Evolutionary conservation across 148 eudicot species (phyloP), one percentile per base, ranked within the genome.

Genomic region (Gaultheria prostrata): DNA sequence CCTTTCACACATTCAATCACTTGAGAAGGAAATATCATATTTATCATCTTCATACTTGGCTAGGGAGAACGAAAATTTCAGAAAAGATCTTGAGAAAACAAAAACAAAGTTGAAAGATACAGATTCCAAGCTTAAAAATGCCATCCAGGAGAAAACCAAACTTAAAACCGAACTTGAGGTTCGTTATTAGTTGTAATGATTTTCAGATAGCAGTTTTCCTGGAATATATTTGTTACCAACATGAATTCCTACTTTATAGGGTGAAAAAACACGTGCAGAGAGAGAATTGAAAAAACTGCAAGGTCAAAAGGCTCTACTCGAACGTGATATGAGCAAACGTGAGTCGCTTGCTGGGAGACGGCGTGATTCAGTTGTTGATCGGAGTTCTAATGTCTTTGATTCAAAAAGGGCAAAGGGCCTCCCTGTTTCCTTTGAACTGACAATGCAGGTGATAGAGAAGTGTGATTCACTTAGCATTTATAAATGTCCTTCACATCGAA

Each of bases 161-260:
- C 91, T 97, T 56, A 97, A 93, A 88, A 97, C 98, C 80, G 95
- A 95, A 83, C 91, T 97, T 56, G 98, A 95, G 99, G 99, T 97
- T 80, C 84, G 82, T 57, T 78, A 11, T 59, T 26, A 71, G 80
- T 30, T 77, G 53, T 83, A 71, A 57, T 49, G 61, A 43, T 70
- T 85, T 69, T 32, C 76, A 77, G 12, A 18, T 67, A 2, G 43
- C 43, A 30, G 10, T 26, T 45, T 33, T 73, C 33, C 46, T 26
- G 15, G 8, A 76, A 39, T 51, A 20, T 32, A n/a, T 32, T 45
- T 32, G 49, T 8, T 78, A 32, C 35, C 69, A 45, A 59, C 48
- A 26, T 56, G 11, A 43, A 70, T 30, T 78, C 15, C 77, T 80
- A 77, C n/a, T 80, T 84, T 75, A 70, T 77, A 97, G 99, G 98